A percentile compares a stretch with the other conserved stretches of the same genome.
These are phyloP conservation scores for Pseudogymnoascus sp. DNA, from an alignment of 2,329 filamentous ascomycete genomes.

Conservation along the genomic window DNA sequence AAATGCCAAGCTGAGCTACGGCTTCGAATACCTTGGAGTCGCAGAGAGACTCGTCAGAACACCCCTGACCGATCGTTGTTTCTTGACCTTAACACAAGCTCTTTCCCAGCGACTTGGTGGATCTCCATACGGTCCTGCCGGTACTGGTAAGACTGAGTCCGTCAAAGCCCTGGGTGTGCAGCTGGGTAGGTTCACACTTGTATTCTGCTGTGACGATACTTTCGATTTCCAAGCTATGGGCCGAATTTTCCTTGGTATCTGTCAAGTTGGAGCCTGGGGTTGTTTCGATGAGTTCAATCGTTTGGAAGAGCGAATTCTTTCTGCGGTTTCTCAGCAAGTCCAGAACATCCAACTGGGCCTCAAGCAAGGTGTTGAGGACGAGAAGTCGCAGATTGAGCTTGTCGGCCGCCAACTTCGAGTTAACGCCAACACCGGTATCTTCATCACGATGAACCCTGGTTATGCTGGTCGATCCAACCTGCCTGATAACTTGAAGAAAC, in stretches of 20 bases:
- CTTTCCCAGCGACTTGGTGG: slow-evolving; percentile 92
- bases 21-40: slow-evolving; percentile 96
- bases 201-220: slow-evolving; percentile 99
- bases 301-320: slow-evolving; percentile 94
- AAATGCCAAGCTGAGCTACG: slow-evolving; percentile 90
- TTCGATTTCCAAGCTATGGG: slow-evolving; percentile 99
- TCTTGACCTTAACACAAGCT: slow-evolving; percentile 93
- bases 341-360: slow-evolving; percentile 98
- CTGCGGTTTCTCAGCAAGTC: slow-evolving; percentile 96
- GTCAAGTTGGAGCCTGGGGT: slow-evolving; percentile 97
- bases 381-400: slow-evolving; percentile 85
- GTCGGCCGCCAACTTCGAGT: slow-evolving; percentile 86
- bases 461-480: slow-evolving; percentile 97
- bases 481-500: slow-evolving; percentile 97
- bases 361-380: slow-evolving; percentile 74
- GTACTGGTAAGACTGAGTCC: slow-evolving; percentile 98
- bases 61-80: slow-evolving; percentile 94
- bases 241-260: slow-evolving; percentile 97
- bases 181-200: slow-evolving; percentile 92
- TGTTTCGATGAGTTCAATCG: slow-evolving; percentile 99
- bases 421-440: slow-evolving; percentile 91
- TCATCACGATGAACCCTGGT: slow-evolving; percentile 99
- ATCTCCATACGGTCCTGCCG: slow-evolving; percentile 93
- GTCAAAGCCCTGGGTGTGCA: slow-evolving; percentile 97
- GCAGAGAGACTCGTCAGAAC: slow-evolving; percentile 94